Conservation (phyloP, 202 grass and related monocot genomes). For the Panicum hallii region DNA sequence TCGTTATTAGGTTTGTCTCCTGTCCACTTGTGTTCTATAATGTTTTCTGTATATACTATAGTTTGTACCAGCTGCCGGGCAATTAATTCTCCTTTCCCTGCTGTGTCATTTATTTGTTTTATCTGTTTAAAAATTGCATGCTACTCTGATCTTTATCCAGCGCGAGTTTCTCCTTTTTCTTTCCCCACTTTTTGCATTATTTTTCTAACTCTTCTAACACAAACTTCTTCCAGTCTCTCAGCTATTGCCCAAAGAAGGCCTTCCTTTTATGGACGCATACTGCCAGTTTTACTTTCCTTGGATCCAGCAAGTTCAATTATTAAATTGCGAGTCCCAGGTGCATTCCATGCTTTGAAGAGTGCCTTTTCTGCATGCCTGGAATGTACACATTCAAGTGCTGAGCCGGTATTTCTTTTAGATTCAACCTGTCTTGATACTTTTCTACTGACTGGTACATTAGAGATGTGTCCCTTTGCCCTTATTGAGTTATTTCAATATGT, state of each 20-base stretch:
- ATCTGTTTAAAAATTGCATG: conserved; percentile 4
- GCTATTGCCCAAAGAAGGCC: conserved; percentile 91
- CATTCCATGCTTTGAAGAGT: conserved; percentile 91
- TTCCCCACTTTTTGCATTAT: background rate
- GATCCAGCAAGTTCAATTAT: conserved; percentile 82
- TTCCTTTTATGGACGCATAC: conserved; percentile 92
- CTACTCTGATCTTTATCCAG: conserved; percentile 33
- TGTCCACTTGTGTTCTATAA: conserved; percentile 27
- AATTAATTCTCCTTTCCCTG: conserved; percentile 24
- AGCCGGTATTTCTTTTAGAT: conserved; percentile 79
- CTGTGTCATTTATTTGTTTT: conserved; percentile 6
- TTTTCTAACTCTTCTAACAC: conserved; percentile 36
- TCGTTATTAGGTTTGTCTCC: conserved; percentile 79
- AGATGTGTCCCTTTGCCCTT: conserved; percentile 7
- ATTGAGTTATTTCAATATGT: background rate
- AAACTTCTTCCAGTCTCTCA: conserved; percentile 74
- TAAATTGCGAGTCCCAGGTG: conserved; percentile 65
- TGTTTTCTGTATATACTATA: conserved; percentile 16
- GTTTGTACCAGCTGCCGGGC: conserved; percentile 25
- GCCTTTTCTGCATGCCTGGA: conserved; percentile 84
- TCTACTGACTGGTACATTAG: conserved; percentile 28
- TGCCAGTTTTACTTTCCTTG: conserved; percentile 91
- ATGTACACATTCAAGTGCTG: conserved; percentile 99
- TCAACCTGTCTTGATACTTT: conserved; percentile 35
- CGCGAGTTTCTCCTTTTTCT: background rate